These are phyloP conservation scores for Trichoderma pleuroti DNA, from an alignment of 2,329 filamentous ascomycete genomes.

Conservation along the genomic window DNA sequence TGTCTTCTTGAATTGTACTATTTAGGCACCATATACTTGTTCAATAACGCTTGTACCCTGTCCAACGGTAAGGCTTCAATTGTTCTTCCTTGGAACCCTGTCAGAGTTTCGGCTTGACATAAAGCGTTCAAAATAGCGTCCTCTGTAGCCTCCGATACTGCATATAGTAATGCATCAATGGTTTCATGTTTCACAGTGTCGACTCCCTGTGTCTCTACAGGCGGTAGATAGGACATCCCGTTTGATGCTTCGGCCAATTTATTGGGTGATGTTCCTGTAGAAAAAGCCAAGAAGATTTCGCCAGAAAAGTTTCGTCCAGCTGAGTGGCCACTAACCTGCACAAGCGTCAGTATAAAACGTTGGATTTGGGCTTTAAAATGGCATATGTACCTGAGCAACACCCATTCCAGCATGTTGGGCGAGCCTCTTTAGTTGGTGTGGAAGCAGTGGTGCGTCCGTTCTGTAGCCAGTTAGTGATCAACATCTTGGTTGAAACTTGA, in stretches of 20 bases:
- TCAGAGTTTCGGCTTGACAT: neutral
- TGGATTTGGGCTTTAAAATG: neutral
- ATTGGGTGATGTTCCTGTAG: neutral
- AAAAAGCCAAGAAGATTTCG: neutral
- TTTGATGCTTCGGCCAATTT: neutral
- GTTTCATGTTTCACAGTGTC: neutral
- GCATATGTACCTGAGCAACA: neutral
- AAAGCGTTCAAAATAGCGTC: neutral
- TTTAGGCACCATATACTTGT: neutral
- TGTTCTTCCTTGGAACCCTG: neutral
- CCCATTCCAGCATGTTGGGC: neutral
- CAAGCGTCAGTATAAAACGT: neutral
- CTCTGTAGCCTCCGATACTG: neutral
- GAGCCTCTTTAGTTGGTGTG: neutral
- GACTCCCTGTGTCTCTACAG: neutral
- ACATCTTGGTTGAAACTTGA: neutral
- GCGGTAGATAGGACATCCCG: neutral
- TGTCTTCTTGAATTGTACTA: neutral
- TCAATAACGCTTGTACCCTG: neutral
- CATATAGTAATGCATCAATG: neutral
- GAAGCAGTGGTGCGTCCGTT: neutral
- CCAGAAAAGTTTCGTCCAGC: neutral
- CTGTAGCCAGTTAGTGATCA: neutral
- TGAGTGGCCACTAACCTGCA: neutral
- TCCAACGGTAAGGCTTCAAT: neutral